These are phyloP conservation scores for Trichoderma polysporum DNA, from an alignment of 2,329 filamentous ascomycete species.

Conservation along the genomic window DNA sequence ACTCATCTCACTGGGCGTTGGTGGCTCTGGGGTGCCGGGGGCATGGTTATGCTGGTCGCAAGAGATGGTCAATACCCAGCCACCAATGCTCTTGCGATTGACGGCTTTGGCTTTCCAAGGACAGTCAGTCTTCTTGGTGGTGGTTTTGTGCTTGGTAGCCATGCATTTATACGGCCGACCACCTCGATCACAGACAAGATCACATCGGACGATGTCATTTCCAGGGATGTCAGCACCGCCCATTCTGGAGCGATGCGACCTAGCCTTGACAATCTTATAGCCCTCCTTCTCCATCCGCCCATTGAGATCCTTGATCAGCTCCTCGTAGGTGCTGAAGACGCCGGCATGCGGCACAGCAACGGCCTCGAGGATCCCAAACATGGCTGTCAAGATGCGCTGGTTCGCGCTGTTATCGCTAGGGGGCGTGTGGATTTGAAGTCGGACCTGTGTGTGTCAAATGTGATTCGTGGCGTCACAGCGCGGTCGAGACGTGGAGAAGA, in stretches of 20 bases:
- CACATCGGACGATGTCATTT: constrained; percentile 46
- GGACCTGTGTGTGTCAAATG: constrained; percentile 24
- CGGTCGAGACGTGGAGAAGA: constrained; percentile 20
- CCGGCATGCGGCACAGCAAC: constrained; percentile 38
- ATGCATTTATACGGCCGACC: constrained; percentile 45
- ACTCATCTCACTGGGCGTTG: constrained; percentile 35
- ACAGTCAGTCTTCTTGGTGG: constrained; percentile 47
- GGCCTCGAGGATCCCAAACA: constrained; percentile 47
- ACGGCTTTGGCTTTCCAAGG: constrained; percentile 49
- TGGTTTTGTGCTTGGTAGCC: constrained; percentile 47
- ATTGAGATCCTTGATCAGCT: constrained; percentile 42
- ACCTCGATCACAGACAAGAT: constrained; percentile 47
- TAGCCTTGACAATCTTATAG: constrained; percentile 47
- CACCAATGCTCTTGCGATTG: constrained; percentile 43
- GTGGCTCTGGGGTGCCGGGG: constrained; percentile 44
- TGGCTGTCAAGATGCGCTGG: constrained; percentile 2
- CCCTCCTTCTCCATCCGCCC: constrained; percentile 45
- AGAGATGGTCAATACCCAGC: constrained; percentile 46
- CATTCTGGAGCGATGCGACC: constrained; percentile 44
- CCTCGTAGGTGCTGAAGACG: constrained; percentile 43
- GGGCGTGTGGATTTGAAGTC: constrained; percentile 25
- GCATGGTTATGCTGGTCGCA: constrained; percentile 48
- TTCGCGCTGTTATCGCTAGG: constrained; percentile 18
- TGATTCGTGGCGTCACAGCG: constrained; percentile 20
- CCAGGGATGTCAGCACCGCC: constrained; percentile 41